Base-by-base conservation (phyloP, 2,329 filamentous ascomycete genomes). In the Fusarium metavorans region DNA sequence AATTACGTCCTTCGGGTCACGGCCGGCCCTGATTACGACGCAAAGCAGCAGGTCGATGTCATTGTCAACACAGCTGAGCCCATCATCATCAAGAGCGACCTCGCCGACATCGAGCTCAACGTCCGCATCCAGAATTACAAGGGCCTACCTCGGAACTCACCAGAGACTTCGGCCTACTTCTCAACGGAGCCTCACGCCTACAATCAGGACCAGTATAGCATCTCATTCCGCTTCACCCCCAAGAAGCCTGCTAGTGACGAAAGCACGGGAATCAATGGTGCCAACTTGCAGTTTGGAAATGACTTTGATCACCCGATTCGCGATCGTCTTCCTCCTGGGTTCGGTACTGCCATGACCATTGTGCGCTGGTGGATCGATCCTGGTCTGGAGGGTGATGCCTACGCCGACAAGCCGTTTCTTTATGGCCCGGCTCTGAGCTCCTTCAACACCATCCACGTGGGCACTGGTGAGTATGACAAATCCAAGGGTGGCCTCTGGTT, bases 311-410 rank as follows among this genome's bases (percentile, higher is more conserved):
- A 93, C 60, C 94, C 97, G 0, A 97, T 99, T 77, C 90, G 95
- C 34, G 93, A 98, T 80, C 90, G 92, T 18, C 87, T 99, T 2
- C 96, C 97, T 0, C 94, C 94, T 0, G 95, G 96, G 0, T 97
- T 98, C 83, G 91, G 91, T 80, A 92, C 94, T 11, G 95, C 95
- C 0, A 91, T 98, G 83, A 92, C 91, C 62, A 92, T 98, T 50
- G 94, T 97, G 32, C 94, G 94, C 77, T 97, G 94, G 93, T 94
- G 92, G 85, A 93, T 98, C 58, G 96, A 99, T 80, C 96, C 96
- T 0, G 94, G 95, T 0, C 85, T 99, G 0, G 95, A 98, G 10
- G 95, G 95, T 11, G 95, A 99, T 81, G 92, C 94, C 0, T 95
- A 97, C 76, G 93, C 94, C 5, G 95, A 98, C 79, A 87, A 89